Percentiles rank a stretch among this genome's conserved stretches.
Conservation (phyloP, 345 rosid genomes). For the Lumnitzera littorea region DNA sequence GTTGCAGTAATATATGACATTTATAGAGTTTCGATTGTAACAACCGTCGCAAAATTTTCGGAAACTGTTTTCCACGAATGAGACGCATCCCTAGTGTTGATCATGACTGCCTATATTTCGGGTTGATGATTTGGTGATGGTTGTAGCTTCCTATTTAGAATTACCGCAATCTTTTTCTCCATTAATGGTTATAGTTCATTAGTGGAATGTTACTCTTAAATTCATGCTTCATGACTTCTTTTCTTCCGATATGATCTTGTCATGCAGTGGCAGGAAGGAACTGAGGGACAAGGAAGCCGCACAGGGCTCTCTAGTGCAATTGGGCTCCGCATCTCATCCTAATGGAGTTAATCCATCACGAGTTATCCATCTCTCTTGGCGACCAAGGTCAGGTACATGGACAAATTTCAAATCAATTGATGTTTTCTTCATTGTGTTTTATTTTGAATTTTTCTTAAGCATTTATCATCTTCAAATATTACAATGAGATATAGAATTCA, state of each 20-base stretch:
- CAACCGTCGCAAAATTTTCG: no score
- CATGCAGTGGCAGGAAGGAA: constrained; percentile 51
- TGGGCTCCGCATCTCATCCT: constrained; percentile 22
- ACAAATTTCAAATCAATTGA: constrained; percentile 2
- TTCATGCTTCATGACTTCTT: background rate
- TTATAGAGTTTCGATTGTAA: no score
- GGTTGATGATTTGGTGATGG: no score
- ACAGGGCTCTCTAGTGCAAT: constrained; percentile 9
- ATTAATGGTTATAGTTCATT: background rate
- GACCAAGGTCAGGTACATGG: constrained; percentile 91
- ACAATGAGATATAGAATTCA: no score
- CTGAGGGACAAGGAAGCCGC: constrained; percentile 37
- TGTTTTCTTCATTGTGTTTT: constrained; percentile 1
- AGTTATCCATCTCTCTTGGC: constrained; percentile 74
- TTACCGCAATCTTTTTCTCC: no score
- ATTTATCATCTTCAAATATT: background rate
- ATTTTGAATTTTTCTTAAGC: background rate
- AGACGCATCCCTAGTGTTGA: no score
- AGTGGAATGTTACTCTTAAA: background rate
- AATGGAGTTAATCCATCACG: constrained; percentile 52
- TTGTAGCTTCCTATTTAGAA: no score
- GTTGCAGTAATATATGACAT: no score
- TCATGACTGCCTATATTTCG: no score
- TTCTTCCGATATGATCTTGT: constrained; percentile 8
- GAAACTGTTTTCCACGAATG: no score